Conservation (phyloP, 495 filamentous ascomycete species). For the Aspergillus homomorphus region DNA sequence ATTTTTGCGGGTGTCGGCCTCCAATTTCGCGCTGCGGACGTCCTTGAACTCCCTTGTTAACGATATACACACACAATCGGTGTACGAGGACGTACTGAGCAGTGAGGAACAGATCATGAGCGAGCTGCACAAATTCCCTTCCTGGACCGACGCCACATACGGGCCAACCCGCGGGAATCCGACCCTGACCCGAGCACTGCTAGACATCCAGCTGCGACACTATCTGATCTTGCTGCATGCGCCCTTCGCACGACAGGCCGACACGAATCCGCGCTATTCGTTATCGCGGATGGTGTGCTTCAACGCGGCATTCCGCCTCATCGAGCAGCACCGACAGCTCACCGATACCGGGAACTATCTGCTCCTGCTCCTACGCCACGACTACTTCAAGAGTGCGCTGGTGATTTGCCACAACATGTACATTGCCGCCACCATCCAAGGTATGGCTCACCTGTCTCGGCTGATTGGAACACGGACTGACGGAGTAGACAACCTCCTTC, state of each 20-base stretch:
- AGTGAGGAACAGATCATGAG: slow-evolving; percentile 27
- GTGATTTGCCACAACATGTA: slow-evolving; percentile 21
- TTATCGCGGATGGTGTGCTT: slow-evolving; percentile 27
- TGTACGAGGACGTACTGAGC: slow-evolving; percentile 25
- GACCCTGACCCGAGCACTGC: slow-evolving; percentile 17
- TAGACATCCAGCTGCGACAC: slow-evolving; percentile 30
- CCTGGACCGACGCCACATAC: slow-evolving; percentile 10
- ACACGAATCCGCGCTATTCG: slow-evolving; percentile 16
- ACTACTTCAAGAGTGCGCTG: slow-evolving; percentile 25
- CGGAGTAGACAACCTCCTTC: slow-evolving; percentile 13
- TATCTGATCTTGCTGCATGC: slow-evolving; percentile 30
- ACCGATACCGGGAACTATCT: slow-evolving; percentile 6
- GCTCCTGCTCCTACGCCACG: slow-evolving; percentile 20
- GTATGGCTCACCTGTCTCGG: slow-evolving; percentile 5
- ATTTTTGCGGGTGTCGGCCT: slow-evolving; percentile 22
- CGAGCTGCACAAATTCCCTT: slow-evolving; percentile 25
- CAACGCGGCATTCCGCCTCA: slow-evolving; percentile 18
- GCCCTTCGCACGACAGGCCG: slow-evolving; percentile 24
- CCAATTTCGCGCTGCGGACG: slow-evolving; percentile 24
- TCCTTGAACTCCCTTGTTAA: slow-evolving; percentile 31
- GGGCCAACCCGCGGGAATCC: neutral
- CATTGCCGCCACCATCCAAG: slow-evolving; percentile 10
- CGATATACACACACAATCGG: slow-evolving; percentile 19
- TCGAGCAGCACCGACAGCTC: slow-evolving; percentile 19
- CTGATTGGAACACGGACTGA: neutral